Base-by-base conservation (phyloP, 2,329 filamentous ascomycete genomes). In the Trichoderma hamatum region DNA sequence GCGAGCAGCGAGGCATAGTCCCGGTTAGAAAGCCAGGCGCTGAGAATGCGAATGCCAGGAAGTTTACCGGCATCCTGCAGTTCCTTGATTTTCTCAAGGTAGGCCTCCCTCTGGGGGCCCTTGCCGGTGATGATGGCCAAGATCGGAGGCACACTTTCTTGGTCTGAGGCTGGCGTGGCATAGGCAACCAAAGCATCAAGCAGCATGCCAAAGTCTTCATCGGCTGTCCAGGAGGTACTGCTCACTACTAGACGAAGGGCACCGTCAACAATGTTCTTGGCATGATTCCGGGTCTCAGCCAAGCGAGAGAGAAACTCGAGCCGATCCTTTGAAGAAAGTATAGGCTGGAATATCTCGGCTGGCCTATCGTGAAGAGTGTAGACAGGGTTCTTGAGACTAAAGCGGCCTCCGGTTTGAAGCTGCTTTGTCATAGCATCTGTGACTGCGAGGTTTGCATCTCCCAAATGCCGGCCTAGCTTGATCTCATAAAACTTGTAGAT, bases 151-250 rank as follows among this genome's bases (percentile, higher is more conserved):
- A 83, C 77, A 3, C 74, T 66, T 51, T 75, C 73, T 7, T 69
- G 63, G 67, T 77, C 68, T 86, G 88, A 5, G 84, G 80, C 68
- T 13, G 77, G 72, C 49, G 82, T 81, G 1, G 92, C 92, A 76
- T 97, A 97, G 9, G 82, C 79, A 13, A 92, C 89, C 0, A 99
- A 84, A 0, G 94, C 94, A 62, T 94, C 89, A 4, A 99, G 90
- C 2, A 99, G 85, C 5, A 99, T 81, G 1, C 89, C 90, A 78
- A 99, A 98, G 79, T 99, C 95, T 79, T 99, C 96, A 75, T 99
- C 96, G 0, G 94, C 88, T 0, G 96, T 99, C 96, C 96, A 99
- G 13, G 94, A 97, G 0, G 96, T 99, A 69, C 94, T 96, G 81
- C 93, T 97, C 46, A 98, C 92, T 9, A 99, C 81, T 3, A 99